Conservation (phyloP, 2,329 filamentous ascomycete genomes). For the Byssothecium circinans region DNA sequence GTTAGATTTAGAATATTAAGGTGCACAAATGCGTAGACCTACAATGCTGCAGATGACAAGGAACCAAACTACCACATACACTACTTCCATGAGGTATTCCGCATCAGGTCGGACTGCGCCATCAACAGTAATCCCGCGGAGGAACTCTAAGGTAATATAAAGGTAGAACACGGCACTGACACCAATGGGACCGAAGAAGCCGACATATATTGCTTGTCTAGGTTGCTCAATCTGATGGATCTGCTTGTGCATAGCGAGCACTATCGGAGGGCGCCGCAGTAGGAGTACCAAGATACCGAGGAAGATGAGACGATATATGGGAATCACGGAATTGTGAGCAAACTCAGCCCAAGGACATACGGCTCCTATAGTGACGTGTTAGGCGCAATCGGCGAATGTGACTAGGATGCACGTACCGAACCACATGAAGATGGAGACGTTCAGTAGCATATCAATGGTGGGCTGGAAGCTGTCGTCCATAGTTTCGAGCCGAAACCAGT, state of each 20-base stretch:
- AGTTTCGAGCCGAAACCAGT: conserved; percentile 90
- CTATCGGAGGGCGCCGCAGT: conserved; percentile 74
- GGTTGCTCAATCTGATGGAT: conserved; percentile 78
- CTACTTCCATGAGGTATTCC: conserved; percentile 63
- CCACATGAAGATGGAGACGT: conserved; percentile 87
- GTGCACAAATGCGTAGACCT: too few relatives aligned
- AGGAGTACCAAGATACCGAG: conserved; percentile 77
- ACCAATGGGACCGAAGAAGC: conserved; percentile 91
- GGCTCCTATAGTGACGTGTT: too few relatives aligned
- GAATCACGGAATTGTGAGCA: conserved; percentile 66
- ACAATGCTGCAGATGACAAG: conserved; percentile 80
- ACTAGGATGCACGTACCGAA: conserved; percentile 58
- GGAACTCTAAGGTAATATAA: conserved; percentile 76
- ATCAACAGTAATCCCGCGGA: conserved; percentile 60
- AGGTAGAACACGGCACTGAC: conserved; percentile 90
- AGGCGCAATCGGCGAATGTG: too few relatives aligned
- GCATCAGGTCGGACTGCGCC: conserved; percentile 68
- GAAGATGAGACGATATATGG: conserved; percentile 70
- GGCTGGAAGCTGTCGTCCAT: conserved; percentile 90
- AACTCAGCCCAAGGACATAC: conserved; percentile 81
- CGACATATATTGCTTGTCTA: conserved; percentile 79
- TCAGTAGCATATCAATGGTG: conserved; percentile 92
- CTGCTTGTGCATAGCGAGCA: conserved; percentile 71
- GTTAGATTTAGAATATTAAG: too few relatives aligned
- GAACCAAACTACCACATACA: conserved; percentile 82